A percentile compares a stretch with the other conserved stretches of the same genome.
These are phyloP conservation scores for Lippia alba DNA, from an alignment of 305 asterid genomes.

Conservation along the genomic window DNA sequence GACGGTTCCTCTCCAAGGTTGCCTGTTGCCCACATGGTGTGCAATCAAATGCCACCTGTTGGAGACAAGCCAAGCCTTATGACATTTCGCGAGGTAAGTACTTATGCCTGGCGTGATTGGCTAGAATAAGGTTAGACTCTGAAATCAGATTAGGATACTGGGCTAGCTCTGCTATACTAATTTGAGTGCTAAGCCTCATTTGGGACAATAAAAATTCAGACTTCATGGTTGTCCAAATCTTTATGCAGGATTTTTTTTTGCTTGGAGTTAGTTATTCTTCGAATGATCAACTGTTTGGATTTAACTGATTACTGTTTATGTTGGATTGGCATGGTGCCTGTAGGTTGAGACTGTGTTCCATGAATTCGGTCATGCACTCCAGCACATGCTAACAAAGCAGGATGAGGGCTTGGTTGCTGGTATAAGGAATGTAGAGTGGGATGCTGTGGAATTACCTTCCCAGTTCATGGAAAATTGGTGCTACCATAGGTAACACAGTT, in stretches of 20 bases:
- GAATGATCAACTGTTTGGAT: too few relatives aligned
- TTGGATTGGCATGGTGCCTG: slow-evolving; percentile 31
- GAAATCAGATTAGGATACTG: slow-evolving; percentile 11
- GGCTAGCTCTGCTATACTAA: slow-evolving; percentile 22
- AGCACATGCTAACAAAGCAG: slow-evolving; percentile 97
- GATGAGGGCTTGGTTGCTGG: slow-evolving; percentile 99
- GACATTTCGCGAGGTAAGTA: slow-evolving; percentile 94
- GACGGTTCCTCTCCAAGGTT: slow-evolving; percentile 84
- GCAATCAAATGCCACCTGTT: slow-evolving; percentile 99
- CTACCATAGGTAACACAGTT: slow-evolving; percentile 76
- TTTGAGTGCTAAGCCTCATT: slow-evolving; percentile 18
- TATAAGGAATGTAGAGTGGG: slow-evolving; percentile 94
- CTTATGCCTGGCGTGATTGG: slow-evolving; percentile 13
- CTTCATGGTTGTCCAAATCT: not conserved
- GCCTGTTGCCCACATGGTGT: slow-evolving; percentile 98
- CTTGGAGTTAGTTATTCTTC: not conserved
- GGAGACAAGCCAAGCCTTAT: slow-evolving; percentile 98
- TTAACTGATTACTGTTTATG: slow-evolving; percentile 19
- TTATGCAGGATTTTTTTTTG: too few relatives aligned
- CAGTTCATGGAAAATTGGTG: slow-evolving; percentile 99
- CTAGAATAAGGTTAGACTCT: slow-evolving; percentile 16
- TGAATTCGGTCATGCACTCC: slow-evolving; percentile 99
- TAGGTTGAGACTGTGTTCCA: slow-evolving; percentile 99
- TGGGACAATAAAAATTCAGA: not conserved
- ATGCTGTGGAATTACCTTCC: slow-evolving; percentile 97